A percentile compares a stretch with the other conserved stretches of the same genome.
phyloP scores from a whole-genome alignment of 495 filamentous ascomycete genomes.

The Darksidea phi region DNA sequence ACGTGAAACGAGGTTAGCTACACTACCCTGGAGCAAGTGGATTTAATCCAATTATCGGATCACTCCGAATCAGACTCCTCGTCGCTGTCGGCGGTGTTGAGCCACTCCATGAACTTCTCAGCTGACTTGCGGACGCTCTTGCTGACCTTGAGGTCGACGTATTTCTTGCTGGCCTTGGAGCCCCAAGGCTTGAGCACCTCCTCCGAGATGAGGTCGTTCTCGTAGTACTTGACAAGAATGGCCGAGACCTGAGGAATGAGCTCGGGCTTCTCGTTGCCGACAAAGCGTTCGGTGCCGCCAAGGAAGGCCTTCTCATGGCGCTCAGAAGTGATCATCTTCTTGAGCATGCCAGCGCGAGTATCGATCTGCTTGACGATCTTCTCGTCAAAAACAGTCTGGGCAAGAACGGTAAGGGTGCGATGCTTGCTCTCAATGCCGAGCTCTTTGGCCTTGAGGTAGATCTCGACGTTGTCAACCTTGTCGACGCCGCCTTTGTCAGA shows the following conservation, averaged over 20 bases:
- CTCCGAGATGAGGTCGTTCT: slow-evolving; percentile 83
- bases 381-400: slow-evolving; percentile 90
- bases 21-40: too few species aligned
- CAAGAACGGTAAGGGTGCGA: slow-evolving; percentile 86
- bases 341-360: slow-evolving; percentile 76
- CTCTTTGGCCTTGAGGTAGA: slow-evolving; percentile 95
- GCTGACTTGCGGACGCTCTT: slow-evolving; percentile 96
- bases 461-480: slow-evolving; percentile 79
- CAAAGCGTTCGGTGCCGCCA: slow-evolving; percentile 92
- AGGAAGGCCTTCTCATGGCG: slow-evolving; percentile 94
- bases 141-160: slow-evolving; percentile 83
- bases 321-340: slow-evolving; percentile 88
- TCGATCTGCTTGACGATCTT: slow-evolving; percentile 84
- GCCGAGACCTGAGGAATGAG: slow-evolving; percentile 75
- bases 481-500: slow-evolving; percentile 66
- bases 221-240: slow-evolving; percentile 82
- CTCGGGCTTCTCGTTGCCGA: slow-evolving; percentile 77
- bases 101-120: slow-evolving; percentile 90
- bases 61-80: slow-evolving; percentile 43
- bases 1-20: too few species aligned
- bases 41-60: too few species aligned
- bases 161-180: slow-evolving; percentile 93
- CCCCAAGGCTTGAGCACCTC: slow-evolving; percentile 89
- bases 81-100: slow-evolving; percentile 85
- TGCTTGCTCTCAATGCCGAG: slow-evolving; percentile 94